phyloP scores from a whole-genome alignment of 345 rosid genomes.

The Boechera divaricarpa region DNA sequence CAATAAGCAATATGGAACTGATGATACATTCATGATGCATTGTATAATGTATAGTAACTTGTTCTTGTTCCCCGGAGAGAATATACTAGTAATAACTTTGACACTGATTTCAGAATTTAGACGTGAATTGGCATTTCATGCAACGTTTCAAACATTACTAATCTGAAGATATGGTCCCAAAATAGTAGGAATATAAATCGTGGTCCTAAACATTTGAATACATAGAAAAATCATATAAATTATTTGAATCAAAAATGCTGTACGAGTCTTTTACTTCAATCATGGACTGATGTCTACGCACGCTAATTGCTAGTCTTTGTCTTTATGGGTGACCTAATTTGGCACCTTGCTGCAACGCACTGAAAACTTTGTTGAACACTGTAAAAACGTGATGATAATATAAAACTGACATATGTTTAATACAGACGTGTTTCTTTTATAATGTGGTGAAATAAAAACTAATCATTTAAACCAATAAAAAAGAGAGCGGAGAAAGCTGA shows the following conservation, averaged over 20 bases:
- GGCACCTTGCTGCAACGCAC: background rate
- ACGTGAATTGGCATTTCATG: constrained; percentile 8
- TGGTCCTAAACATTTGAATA: background rate
- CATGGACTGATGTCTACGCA: background rate
- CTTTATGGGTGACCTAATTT: background rate
- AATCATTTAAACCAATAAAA: background rate
- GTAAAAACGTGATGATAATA: constrained; percentile 7
- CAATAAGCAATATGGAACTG: background rate
- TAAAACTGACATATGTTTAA: background rate
- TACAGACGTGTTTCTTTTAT: background rate
- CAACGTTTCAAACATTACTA: background rate
- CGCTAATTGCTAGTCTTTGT: background rate
- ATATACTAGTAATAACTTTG: background rate
- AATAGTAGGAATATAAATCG: background rate
- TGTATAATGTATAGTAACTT: constrained; percentile 1
- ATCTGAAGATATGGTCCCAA: background rate
- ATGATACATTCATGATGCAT: background rate
- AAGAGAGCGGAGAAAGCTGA: background rate
- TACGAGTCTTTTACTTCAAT: background rate
- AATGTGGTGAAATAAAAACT: background rate
- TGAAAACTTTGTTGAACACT: background rate
- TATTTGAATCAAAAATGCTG: background rate
- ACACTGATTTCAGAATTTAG: constrained; percentile 1
- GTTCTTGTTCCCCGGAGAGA: background rate
- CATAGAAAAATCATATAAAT: background rate